Conservation (phyloP, 2,329 filamentous ascomycete species). For the Ploettnerulaceae sp. region DNA sequence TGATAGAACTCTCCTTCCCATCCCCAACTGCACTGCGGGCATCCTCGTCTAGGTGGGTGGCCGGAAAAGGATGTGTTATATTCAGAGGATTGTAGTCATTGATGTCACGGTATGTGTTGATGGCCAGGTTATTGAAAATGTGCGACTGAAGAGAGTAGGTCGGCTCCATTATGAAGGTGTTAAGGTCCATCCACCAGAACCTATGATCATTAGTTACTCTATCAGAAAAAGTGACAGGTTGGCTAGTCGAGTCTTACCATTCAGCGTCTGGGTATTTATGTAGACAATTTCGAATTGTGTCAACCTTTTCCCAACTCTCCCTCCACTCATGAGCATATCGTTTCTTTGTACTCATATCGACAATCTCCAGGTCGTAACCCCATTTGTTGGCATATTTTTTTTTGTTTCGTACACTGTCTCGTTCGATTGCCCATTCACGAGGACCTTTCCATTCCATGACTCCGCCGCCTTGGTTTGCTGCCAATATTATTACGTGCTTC, state of each 20-base stretch:
- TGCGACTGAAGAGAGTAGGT: slow-evolving; percentile 84
- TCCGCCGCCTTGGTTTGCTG: slow-evolving; percentile 89
- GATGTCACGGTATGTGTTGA: slow-evolving; percentile 86
- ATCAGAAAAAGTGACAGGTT: neutral
- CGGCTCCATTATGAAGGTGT: slow-evolving; percentile 97
- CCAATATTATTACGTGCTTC: slow-evolving; percentile 90
- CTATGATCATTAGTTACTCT: slow-evolving; percentile 46
- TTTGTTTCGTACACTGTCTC: slow-evolving; percentile 95
- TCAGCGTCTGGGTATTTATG: slow-evolving; percentile 93
- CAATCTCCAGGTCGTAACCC: slow-evolving; percentile 94
- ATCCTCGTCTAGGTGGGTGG: slow-evolving; percentile 69
- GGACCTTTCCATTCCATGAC: slow-evolving; percentile 99
- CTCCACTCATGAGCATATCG: slow-evolving; percentile 98
- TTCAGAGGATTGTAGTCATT: slow-evolving; percentile 95
- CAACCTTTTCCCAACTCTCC: slow-evolving; percentile 99
- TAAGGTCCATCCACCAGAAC: slow-evolving; percentile 99
- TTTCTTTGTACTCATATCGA: slow-evolving; percentile 99
- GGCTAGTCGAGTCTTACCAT: slow-evolving; percentile 64
- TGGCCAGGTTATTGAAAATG: slow-evolving; percentile 74
- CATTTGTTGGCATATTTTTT: slow-evolving; percentile 78
- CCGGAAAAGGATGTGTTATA: slow-evolving; percentile 75
- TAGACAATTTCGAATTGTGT: slow-evolving; percentile 83
- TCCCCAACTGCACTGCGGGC: slow-evolving; percentile 73
- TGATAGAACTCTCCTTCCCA: slow-evolving; percentile 70
- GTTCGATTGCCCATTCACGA: slow-evolving; percentile 95